Conservation (phyloP, 164 flowering plant genomes). For the Kingdonia uniflora region DNA sequence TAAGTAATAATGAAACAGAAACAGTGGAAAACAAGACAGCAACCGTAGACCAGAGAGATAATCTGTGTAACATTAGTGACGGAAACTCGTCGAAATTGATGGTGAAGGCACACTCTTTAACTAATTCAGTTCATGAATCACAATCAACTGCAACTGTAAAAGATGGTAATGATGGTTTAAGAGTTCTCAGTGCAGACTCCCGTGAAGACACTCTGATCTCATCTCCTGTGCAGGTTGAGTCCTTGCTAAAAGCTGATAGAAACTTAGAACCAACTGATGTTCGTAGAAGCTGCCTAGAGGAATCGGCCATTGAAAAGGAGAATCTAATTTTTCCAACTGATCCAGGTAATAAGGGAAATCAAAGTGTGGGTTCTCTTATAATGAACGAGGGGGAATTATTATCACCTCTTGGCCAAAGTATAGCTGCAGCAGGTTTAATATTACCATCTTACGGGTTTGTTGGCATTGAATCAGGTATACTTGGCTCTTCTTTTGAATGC, state of each 20-base stretch:
- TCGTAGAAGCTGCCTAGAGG: slow-evolving; percentile 8
- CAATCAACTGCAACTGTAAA: slow-evolving; percentile 10
- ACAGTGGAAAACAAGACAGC: slow-evolving; percentile 11
- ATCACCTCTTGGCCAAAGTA: slow-evolving; percentile 8
- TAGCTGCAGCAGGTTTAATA: slow-evolving; percentile 1
- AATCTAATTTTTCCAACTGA: slow-evolving; percentile 7
- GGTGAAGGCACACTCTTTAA: slow-evolving; percentile 14
- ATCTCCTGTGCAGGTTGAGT: slow-evolving; percentile 11
- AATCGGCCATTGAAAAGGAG: slow-evolving; percentile 12
- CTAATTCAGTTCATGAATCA: slow-evolving; percentile 14
- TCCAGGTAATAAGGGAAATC: slow-evolving; percentile 11
- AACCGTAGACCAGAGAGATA: slow-evolving; percentile 9
- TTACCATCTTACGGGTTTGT: slow-evolving; percentile 6
- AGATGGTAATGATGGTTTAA: slow-evolving; percentile 9
- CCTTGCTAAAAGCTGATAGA: slow-evolving; percentile 14
- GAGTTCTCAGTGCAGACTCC: slow-evolving; percentile 6
- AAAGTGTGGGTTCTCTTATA: slow-evolving; percentile 9
- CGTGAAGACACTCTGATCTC: slow-evolving; percentile 7
- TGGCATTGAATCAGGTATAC: slow-evolving; percentile 17
- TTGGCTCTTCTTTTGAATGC: too few species aligned
- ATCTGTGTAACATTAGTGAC: slow-evolving; percentile 1
- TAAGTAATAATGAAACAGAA: slow-evolving; percentile 12
- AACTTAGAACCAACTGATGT: slow-evolving; percentile 9
- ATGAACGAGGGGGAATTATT: slow-evolving; percentile 10
- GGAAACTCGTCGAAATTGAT: slow-evolving; percentile 8